A percentile compares a stretch with the other conserved stretches of the same genome.
Evolutionary conservation across 2,329 filamentous ascomycete species (phyloP).

Genomic region (Clonostachys solani): DNA sequence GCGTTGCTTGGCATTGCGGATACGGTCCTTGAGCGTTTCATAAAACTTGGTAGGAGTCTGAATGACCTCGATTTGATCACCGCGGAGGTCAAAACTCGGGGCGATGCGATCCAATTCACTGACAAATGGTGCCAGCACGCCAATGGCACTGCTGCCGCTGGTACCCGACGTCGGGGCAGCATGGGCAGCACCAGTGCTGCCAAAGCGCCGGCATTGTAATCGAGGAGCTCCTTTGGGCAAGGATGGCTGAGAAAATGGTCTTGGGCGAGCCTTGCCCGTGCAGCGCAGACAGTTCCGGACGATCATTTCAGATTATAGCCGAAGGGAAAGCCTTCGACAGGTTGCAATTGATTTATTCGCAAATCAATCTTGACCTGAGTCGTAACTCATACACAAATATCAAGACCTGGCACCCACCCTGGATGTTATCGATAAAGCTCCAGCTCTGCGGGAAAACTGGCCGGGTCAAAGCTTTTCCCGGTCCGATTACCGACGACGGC

Average conservation of each 20-base stretch:
- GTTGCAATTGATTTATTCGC: too few species aligned
- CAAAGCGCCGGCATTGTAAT: constrained; percentile 10
- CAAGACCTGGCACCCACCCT: too few species aligned
- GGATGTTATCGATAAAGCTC: too few species aligned
- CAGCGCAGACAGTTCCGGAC: constrained; percentile 26
- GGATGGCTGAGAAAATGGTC: background rate
- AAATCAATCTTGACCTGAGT: too few species aligned
- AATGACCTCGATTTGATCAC: constrained; percentile 76
- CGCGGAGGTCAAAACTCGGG: constrained; percentile 82
- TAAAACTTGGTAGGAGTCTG: constrained; percentile 87
- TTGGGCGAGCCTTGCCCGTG: constrained; percentile 11
- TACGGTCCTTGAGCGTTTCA: constrained; percentile 82
- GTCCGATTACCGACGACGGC: background rate
- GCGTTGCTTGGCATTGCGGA: constrained; percentile 69
- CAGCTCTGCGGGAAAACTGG: too few species aligned
- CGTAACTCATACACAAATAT: too few species aligned
- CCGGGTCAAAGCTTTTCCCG: too few species aligned
- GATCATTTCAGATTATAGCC: constrained; percentile 18
- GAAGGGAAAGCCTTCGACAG: too few species aligned
- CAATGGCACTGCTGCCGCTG: constrained; percentile 15
- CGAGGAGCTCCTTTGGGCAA: constrained; percentile 13
- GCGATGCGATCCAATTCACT: constrained; percentile 81
- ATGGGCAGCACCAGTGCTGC: constrained; percentile 14
- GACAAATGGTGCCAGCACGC: constrained; percentile 49
- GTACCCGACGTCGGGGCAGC: constrained; percentile 19